Conservation (phyloP, 257 asterid species). For the Ajuga chamaepitys region DNA sequence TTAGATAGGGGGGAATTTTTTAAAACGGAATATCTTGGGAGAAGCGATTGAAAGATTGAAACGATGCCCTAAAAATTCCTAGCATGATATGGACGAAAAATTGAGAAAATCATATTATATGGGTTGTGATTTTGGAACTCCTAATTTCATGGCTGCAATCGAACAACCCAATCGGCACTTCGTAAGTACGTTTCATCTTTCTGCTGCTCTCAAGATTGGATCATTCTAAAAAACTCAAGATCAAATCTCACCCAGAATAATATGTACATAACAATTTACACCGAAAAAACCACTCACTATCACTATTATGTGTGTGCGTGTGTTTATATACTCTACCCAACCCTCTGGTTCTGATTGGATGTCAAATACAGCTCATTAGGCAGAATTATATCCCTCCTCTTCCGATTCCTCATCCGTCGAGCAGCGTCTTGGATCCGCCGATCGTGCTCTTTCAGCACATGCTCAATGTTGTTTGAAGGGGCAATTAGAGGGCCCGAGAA, state of each 20-base stretch:
- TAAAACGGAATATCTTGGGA: no score
- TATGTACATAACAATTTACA: slow-evolving; percentile 21
- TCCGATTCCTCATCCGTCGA: slow-evolving; percentile 60
- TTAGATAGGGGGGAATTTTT: no score
- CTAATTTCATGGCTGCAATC: not conserved
- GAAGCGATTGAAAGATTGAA: no score
- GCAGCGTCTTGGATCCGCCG: slow-evolving; percentile 78
- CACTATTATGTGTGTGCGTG: not conserved
- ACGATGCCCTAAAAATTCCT: no score
- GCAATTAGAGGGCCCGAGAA: slow-evolving; percentile 73
- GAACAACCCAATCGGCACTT: not conserved
- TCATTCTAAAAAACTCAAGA: slow-evolving; percentile 11
- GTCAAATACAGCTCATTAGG: slow-evolving; percentile 28
- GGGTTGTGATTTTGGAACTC: no score
- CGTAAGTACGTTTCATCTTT: not conserved
- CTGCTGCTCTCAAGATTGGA: slow-evolving; percentile 5
- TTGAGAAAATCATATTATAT: no score
- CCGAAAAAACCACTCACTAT: not conserved
- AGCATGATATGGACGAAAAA: no score
- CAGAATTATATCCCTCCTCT: slow-evolving; percentile 36
- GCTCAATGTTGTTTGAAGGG: slow-evolving; percentile 66
- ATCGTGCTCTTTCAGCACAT: slow-evolving; percentile 83
- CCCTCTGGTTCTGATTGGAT: slow-evolving; percentile 10
- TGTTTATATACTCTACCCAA: slow-evolving; percentile 9
- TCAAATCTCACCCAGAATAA: not conserved